Evolutionary conservation across 2,329 filamentous ascomycete species (phyloP).

Genomic region (Pseudocercospora eumusae): DNA sequence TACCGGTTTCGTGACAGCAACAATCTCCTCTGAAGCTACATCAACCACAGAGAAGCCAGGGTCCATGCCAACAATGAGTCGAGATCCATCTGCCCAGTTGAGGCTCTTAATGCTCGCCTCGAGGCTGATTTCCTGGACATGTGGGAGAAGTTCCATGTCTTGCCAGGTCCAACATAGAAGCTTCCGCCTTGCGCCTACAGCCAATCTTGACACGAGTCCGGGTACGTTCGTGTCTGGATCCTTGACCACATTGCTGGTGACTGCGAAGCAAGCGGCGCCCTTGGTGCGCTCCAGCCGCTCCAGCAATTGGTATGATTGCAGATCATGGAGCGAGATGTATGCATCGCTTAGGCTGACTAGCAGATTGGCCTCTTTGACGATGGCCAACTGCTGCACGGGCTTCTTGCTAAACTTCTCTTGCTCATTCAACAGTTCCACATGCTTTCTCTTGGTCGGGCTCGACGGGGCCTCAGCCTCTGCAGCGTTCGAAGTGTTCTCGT

Average conservation of each 20-base stretch:
- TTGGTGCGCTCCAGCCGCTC: conserved; percentile 80
- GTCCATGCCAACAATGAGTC: conserved; percentile 85
- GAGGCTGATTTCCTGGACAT: conserved; percentile 74
- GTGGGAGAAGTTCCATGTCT: conserved; percentile 79
- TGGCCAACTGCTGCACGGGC: conserved; percentile 87
- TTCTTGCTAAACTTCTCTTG: conserved; percentile 91
- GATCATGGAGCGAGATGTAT: conserved; percentile 84
- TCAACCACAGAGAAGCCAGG: conserved; percentile 89
- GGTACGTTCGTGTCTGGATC: conserved; percentile 84
- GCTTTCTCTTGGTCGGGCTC: conserved; percentile 39
- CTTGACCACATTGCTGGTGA: conserved; percentile 93
- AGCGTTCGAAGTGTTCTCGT: conserved; percentile 56
- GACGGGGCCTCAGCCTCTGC: conserved; percentile 35
- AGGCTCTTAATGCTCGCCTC: conserved; percentile 82
- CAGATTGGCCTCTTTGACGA: conserved; percentile 91
- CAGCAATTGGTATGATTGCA: conserved; percentile 78
- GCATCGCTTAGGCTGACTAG: conserved; percentile 89
- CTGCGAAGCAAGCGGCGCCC: conserved; percentile 85
- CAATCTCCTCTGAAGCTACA: conserved; percentile 69
- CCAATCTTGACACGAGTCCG: conserved; percentile 86
- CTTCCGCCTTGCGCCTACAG: conserved; percentile 88
- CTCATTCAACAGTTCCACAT: conserved; percentile 84
- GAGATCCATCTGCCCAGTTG: conserved; percentile 87
- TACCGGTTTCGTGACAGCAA: conserved; percentile 64
- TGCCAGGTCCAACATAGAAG: conserved; percentile 94